Base-by-base conservation (phyloP, 495 filamentous ascomycete species). In the Astrothelium subdiscretum region DNA sequence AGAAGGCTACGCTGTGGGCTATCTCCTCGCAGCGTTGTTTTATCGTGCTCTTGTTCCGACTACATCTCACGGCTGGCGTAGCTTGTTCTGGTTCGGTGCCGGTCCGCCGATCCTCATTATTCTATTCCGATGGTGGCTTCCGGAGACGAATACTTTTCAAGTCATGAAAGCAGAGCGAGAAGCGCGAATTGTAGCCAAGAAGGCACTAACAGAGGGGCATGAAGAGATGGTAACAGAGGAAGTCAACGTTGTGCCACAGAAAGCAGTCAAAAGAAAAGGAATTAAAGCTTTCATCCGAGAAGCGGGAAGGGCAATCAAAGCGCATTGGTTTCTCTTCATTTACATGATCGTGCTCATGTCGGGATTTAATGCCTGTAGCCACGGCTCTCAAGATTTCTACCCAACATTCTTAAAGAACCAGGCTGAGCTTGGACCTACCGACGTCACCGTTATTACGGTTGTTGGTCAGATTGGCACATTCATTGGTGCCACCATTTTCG, bases 351-450 rank as follows among this genome's bases (percentile, higher is more conserved):
- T 80, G 0, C 44, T 78, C 32, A 75, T 78, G 72, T 65, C 75
- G 0, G 78, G 76, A 4, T 76, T 76, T 57, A 77, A 76, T 57
- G 72, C 68, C 22, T 71, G 69, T 42, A 73, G 73, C 20, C 78
- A 79, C 57, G 75, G 75, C 15, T 73, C 69, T 58, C 73, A 77
- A 62, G 78, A 80, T 68, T 71, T 80, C 22, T 80, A 77, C 59
- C 74, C 76, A 18, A 76, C 75, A 0, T 73, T 76, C 61, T 64
- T 79, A 2, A 75, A 73, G 35, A 67, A 74, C 38, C 70, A 78
- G 62, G 69, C 73, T 52, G 66, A 66, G 0, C 66, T 74, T 59
- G 57, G 58, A 13, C 51, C 75, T 3, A 72, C 70, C 2, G 58
- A 74, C 0, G 67, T 69, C 54, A 78, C 78, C 0, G 68, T 77